phyloP scores from a whole-genome alignment of 179 eudicot genomes.

The Beta lomatogona region DNA sequence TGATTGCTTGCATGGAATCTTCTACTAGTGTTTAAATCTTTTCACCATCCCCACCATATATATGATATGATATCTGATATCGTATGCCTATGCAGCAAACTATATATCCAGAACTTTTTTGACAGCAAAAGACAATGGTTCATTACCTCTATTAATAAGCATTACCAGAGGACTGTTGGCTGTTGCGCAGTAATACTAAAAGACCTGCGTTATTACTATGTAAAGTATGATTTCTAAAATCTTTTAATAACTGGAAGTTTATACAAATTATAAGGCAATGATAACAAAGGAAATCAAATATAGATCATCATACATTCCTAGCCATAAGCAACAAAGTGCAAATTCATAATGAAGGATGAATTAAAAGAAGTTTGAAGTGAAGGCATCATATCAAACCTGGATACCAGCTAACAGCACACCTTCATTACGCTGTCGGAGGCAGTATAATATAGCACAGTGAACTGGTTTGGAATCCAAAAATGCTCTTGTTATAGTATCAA shows the following conservation, averaged over 20 bases:
- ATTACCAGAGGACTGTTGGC: not conserved
- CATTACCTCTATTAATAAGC: not conserved
- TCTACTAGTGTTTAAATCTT: not conserved
- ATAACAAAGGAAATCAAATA: not conserved
- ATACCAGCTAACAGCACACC: slow-evolving; percentile 55
- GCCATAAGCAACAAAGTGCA: slow-evolving; percentile 9
- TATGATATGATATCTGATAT: slow-evolving; percentile 3
- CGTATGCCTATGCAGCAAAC: not conserved
- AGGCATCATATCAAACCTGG: slow-evolving; percentile 56
- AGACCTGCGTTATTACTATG: not conserved
- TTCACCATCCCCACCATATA: not conserved
- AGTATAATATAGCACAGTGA: slow-evolving; percentile 80
- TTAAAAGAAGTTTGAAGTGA: not conserved
- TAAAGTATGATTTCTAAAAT: not conserved
- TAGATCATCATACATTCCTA: not conserved
- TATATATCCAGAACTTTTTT: not conserved
- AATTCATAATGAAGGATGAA: slow-evolving; percentile 3
- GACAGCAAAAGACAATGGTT: not conserved
- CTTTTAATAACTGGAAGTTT: not conserved
- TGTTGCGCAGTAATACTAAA: not conserved
- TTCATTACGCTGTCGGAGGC: slow-evolving; percentile 85
- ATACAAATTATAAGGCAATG: not conserved
- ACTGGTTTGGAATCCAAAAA: slow-evolving; percentile 72
- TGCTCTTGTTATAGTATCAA: slow-evolving; percentile 62
- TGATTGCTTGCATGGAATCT: not conserved